Conservation (phyloP, 2,329 filamentous ascomycete species). For the Aureobasidium sp. region DNA sequence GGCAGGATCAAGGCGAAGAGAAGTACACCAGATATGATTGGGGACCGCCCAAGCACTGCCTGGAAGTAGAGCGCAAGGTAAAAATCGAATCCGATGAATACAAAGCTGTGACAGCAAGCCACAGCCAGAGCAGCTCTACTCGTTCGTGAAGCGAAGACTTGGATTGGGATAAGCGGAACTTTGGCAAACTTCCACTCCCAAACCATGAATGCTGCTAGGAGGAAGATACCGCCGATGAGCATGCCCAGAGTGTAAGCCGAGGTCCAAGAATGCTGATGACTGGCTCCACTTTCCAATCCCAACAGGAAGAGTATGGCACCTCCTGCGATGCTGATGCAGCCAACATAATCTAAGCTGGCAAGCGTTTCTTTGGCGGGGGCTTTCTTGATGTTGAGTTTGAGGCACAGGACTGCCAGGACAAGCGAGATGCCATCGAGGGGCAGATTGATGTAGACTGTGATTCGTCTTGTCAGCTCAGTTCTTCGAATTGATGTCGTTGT, state of each 20-base stretch:
- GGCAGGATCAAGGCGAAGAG: slow-evolving; percentile 54
- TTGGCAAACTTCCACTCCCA: slow-evolving; percentile 34
- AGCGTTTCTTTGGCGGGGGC: slow-evolving; percentile 44
- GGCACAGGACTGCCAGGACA: slow-evolving; percentile 43
- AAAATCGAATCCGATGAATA: slow-evolving; percentile 59
- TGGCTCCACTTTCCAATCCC: slow-evolving; percentile 46
- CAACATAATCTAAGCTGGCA: slow-evolving; percentile 49
- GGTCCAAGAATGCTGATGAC: slow-evolving; percentile 34
- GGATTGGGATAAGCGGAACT: slow-evolving; percentile 34
- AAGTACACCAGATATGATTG: slow-evolving; percentile 48
- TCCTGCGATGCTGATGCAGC: slow-evolving; percentile 45
- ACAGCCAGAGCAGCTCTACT: slow-evolving; percentile 4
- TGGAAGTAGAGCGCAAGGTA: slow-evolving; percentile 71
- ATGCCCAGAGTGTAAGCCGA: slow-evolving; percentile 33
- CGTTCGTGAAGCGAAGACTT: neutral
- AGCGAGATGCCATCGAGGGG: slow-evolving; percentile 46
- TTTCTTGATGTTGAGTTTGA: slow-evolving; percentile 51
- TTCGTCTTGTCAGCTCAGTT: slow-evolving; percentile 37
- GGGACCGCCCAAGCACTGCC: slow-evolving; percentile 54
- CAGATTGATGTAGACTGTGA: slow-evolving; percentile 49
- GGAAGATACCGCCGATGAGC: slow-evolving; percentile 30
- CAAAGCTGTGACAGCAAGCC: slow-evolving; percentile 38
- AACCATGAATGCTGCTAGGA: slow-evolving; percentile 30
- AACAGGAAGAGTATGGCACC: slow-evolving; percentile 47
- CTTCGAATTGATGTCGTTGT: slow-evolving; percentile 19